Base-by-base conservation (phyloP, 202 grass and related monocot genomes). In the Zizania palustris region DNA sequence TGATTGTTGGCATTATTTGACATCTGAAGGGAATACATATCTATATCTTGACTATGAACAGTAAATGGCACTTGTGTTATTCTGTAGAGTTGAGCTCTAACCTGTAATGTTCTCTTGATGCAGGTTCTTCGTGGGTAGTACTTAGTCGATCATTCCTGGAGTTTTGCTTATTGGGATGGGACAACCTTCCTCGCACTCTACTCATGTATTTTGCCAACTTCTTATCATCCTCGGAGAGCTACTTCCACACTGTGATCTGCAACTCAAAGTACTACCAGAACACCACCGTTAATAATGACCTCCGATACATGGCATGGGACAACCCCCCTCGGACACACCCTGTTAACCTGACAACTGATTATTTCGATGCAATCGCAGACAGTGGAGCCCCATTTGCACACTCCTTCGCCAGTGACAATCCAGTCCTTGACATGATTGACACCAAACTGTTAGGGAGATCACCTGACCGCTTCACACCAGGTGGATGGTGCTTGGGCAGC, bases 141-240 rank as follows among this genome's bases (percentile, higher is more conserved):
- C 61, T 95, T 81, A 89, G 75, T 61, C 72, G 92, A 66, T 67
- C 88, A 74, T 96, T 96, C 72, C 38, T 87, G 74, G 88, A 96
- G 62, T 96, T 96, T 46, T 96, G 89, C 74, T 72, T 92, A 61
- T 61, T 88, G 74, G 83, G 86, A 53, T 96, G 92, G 92, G 89
- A 92, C 59, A 96, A 92, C 69, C 89, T 96, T 73, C 92, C 92
- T 76, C 86, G 92, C 58, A 92, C 85, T 63, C 61, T 92, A 41
- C 84, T 96, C 1, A 96, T 96, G 92, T 96, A 96, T 80, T 96
- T 89, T 22, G 73, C 89, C 80, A 96, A 96, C 54, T 96, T 96
- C 84, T 43, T 96, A 34, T 87, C 84, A 51, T 85, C 92, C 44
- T 90, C 92, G 2, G 92, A 96, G 73, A 41, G 88, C 42, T 96